Conservation (phyloP, 108 stramenopile genomes). For the Epipyxis sp. region DNA sequence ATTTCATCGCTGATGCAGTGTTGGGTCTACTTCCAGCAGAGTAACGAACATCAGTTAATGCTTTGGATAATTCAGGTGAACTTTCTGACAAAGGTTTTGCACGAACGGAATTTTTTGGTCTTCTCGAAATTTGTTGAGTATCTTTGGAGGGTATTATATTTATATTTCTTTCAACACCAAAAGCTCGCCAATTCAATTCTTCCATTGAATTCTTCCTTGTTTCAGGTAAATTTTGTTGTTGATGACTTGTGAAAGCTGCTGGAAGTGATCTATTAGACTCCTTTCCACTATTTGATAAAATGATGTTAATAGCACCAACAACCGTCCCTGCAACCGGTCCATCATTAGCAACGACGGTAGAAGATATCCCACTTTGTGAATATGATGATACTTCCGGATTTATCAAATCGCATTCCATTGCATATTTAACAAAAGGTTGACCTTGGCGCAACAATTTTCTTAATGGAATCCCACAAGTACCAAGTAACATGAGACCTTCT, state of each 20-base stretch:
- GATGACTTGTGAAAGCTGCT: not conserved
- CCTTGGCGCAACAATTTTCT: slow-evolving; percentile 57
- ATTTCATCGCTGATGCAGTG: slow-evolving; percentile 10
- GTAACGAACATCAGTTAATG: not conserved
- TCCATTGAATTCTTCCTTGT: not conserved
- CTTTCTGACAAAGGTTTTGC: slow-evolving; percentile 55
- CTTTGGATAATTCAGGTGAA: slow-evolving; percentile 48
- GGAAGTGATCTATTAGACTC: slow-evolving; percentile 2
- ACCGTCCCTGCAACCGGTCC: slow-evolving; percentile 30
- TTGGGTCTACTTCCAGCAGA: not conserved
- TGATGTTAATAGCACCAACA: slow-evolving; percentile 41
- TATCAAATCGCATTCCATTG: slow-evolving; percentile 46
- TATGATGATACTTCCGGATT: not conserved
- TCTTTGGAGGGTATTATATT: not conserved
- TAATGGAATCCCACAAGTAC: slow-evolving; percentile 52
- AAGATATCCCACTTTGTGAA: not conserved
- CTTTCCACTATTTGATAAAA: slow-evolving; percentile 39
- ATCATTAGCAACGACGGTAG: not conserved
- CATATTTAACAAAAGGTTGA: slow-evolving; percentile 43
- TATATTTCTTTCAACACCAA: not conserved
- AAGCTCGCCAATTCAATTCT: slow-evolving; percentile 45
- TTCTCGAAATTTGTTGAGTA: not conserved
- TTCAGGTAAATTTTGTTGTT: not conserved
- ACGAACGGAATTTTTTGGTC: slow-evolving; percentile 54
- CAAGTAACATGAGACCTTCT: slow-evolving; percentile 54